Evolutionary conservation across 345 rosid species (phyloP).

Genomic region (Camelina sativa): DNA sequence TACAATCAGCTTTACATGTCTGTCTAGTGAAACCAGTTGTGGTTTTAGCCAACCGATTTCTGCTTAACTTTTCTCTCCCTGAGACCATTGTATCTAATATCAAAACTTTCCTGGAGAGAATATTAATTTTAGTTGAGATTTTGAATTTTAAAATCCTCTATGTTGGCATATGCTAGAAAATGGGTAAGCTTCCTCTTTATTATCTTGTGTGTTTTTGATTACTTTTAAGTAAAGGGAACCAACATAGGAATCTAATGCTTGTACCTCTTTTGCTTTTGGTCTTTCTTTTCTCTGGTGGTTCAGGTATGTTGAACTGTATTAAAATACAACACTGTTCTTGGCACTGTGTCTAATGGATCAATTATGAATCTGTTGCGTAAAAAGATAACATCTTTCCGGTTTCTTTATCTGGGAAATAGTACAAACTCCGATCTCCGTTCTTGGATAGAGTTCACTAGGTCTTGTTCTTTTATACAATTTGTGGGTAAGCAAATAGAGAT

Average conservation of each 20-base stretch:
- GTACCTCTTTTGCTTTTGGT: slow-evolving; percentile 41
- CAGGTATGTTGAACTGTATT: slow-evolving; percentile 37
- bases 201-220: slow-evolving; percentile 22
- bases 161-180: slow-evolving; percentile 26
- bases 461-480: slow-evolving; percentile 38
- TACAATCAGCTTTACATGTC: slow-evolving; percentile 30
- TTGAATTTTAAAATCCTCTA: slow-evolving; percentile 28
- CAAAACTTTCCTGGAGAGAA: slow-evolving; percentile 26
- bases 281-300: slow-evolving; percentile 36
- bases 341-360: slow-evolving; percentile 25
- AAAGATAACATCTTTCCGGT: slow-evolving; percentile 19
- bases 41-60: slow-evolving; percentile 32
- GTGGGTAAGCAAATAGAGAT: slow-evolving; percentile 19
- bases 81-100: slow-evolving; percentile 20
- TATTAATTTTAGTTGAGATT: slow-evolving; percentile 20
- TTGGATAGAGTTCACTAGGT: slow-evolving; percentile 26
- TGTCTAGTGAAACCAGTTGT: slow-evolving; percentile 31
- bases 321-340: slow-evolving; percentile 25
- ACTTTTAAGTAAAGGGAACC: slow-evolving; percentile 29
- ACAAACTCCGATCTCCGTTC: slow-evolving; percentile 35
- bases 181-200: slow-evolving; percentile 23
- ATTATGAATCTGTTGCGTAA: slow-evolving; percentile 13
- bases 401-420: slow-evolving; percentile 27
- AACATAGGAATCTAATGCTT: slow-evolving; percentile 35
- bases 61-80: slow-evolving; percentile 9